Percentiles rank a stretch among this genome's conserved stretches.
These are phyloP conservation scores for Xylaria sp. DNA, from an alignment of 2,329 filamentous ascomycete genomes.

Conservation along the genomic window DNA sequence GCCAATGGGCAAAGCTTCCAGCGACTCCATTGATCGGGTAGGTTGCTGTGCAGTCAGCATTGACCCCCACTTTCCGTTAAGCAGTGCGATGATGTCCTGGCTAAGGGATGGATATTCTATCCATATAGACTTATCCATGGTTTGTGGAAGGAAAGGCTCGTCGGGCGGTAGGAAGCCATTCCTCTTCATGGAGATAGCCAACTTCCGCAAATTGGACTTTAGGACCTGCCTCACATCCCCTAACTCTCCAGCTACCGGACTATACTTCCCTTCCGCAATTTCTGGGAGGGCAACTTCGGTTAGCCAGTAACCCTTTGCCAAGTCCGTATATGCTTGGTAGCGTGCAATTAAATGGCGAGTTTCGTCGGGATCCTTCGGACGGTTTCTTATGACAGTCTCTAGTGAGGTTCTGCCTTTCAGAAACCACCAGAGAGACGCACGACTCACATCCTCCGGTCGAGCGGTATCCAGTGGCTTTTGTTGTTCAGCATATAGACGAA, in stretches of 20 bases:
- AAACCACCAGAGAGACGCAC: constrained; percentile 90
- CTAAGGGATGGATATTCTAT: constrained; percentile 78
- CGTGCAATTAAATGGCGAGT: constrained; percentile 65
- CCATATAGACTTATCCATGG: constrained; percentile 85
- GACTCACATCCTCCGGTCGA: constrained; percentile 73
- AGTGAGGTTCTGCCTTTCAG: constrained; percentile 80
- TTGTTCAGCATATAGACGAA: constrained; percentile 80
- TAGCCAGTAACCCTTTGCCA: constrained; percentile 91
- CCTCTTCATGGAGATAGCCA: constrained; percentile 84
- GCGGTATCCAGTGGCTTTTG: constrained; percentile 72
- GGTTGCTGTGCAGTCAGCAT: constrained; percentile 60
- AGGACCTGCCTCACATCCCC: constrained; percentile 66
- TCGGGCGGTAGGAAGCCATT: constrained; percentile 81
- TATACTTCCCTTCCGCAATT: constrained; percentile 56
- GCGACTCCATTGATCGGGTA: constrained; percentile 61
- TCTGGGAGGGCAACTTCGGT: constrained; percentile 64
- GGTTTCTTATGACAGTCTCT: constrained; percentile 75
- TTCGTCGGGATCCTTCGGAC: constrained; percentile 65
- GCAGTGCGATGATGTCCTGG: constrained; percentile 74
- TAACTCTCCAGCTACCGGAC: constrained; percentile 58
- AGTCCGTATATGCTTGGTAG: constrained; percentile 84
- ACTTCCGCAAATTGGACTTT: constrained; percentile 73
- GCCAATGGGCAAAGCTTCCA: constrained; percentile 78
- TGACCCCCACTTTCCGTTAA: constrained; percentile 70
- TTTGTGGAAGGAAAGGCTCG: constrained; percentile 75